These are phyloP conservation scores for Backusella sp. DNA, from an alignment of 192 early-diverging fungal genomes.

Conservation along the genomic window DNA sequence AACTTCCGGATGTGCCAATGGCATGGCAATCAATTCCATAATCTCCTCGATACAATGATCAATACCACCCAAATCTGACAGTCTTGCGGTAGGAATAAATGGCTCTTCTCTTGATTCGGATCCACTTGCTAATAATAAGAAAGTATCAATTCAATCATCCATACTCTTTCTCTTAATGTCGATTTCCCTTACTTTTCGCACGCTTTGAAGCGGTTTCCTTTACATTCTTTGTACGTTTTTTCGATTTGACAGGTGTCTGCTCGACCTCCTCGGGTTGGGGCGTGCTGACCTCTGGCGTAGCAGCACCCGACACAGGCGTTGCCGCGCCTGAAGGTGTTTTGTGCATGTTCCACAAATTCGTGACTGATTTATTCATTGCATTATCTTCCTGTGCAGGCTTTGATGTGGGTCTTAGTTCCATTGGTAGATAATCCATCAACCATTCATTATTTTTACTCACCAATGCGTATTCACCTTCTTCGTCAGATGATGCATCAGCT, in stretches of 20 bases:
- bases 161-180: background rate
- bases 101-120: constrained; percentile 22
- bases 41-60: constrained; percentile 89
- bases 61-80: constrained; percentile 88
- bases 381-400: constrained; percentile 47
- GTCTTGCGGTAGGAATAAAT: constrained; percentile 43
- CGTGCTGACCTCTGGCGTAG: constrained; percentile 35
- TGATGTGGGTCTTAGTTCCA: background rate
- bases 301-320: constrained; percentile 19
- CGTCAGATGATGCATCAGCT: constrained; percentile 8
- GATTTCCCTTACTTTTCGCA: constrained; percentile 20
- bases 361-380: constrained; percentile 60
- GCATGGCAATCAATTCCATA: constrained; percentile 90
- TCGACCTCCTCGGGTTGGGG: constrained; percentile 23
- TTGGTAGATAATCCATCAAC: constrained; percentile 4
- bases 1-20: constrained; percentile 90
- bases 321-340: constrained; percentile 20
- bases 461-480: constrained; percentile 32
- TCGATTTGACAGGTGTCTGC: constrained; percentile 28
- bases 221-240: constrained; percentile 38
- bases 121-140: background rate
- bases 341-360: constrained; percentile 48
- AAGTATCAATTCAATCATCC: too few relatives aligned
- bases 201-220: constrained; percentile 20
- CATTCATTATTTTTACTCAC: constrained; percentile 24